phyloP scores from a whole-genome alignment of 179 eudicot genomes.

The Pouteria campechiana region DNA sequence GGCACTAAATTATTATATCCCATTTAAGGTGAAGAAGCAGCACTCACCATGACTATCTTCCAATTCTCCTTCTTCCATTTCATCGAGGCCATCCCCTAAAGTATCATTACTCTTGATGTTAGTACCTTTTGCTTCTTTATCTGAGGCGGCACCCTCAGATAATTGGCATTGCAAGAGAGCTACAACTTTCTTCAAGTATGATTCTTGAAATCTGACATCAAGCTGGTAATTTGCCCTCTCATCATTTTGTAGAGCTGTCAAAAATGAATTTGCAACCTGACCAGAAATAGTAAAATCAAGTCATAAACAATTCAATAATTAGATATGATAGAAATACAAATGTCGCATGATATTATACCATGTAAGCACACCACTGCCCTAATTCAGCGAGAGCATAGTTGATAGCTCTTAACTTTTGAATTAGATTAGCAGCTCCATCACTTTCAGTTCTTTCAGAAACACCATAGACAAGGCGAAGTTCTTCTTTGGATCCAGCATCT shows the following conservation, averaged over 20 bases:
- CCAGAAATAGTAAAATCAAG: constrained; percentile 8
- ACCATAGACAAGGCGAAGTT: constrained; percentile 93
- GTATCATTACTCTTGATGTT: constrained; percentile 16
- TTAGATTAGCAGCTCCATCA: constrained; percentile 96
- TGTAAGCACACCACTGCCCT: constrained; percentile 99
- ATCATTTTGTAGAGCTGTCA: constrained; percentile 88
- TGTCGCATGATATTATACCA: constrained; percentile 32
- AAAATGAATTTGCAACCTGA: constrained; percentile 91
- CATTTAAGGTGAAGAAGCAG: neutral
- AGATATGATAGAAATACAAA: constrained; percentile 3
- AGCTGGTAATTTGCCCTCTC: constrained; percentile 96
- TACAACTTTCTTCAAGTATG: constrained; percentile 76
- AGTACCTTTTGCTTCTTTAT: constrained; percentile 17
- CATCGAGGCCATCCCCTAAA: constrained; percentile 32
- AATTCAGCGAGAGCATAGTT: constrained; percentile 94
- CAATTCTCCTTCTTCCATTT: constrained; percentile 96
- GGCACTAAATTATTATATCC: neutral
- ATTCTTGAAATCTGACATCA: constrained; percentile 94
- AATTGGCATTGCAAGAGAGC: constrained; percentile 76
- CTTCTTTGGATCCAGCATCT: constrained; percentile 97
- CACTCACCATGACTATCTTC: constrained; percentile 79
- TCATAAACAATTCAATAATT: neutral
- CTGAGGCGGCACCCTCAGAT: constrained; percentile 73
- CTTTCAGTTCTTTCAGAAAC: constrained; percentile 99
- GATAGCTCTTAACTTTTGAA: constrained; percentile 92